phyloP scores from a whole-genome alignment of 1,284 basidiomycete species.

The Peniophora sp. region DNA sequence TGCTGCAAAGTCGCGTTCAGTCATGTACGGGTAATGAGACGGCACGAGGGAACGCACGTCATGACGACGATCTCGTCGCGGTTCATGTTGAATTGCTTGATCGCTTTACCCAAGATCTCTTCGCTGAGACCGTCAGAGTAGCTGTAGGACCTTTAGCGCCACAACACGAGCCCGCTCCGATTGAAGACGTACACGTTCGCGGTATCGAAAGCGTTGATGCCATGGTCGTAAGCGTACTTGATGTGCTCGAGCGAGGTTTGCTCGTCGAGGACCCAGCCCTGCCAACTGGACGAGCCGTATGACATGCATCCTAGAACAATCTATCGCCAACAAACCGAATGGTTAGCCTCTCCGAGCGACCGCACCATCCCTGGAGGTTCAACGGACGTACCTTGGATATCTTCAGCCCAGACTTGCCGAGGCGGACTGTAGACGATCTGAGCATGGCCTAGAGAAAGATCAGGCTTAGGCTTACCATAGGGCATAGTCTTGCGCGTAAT shows the following conservation, averaged over 20 bases:
- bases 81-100: constrained; percentile 3
- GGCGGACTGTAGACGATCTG: neutral
- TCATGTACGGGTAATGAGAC: neutral
- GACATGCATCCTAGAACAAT: constrained; percentile 37
- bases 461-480: neutral
- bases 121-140: constrained; percentile 5
- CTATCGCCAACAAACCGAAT: too few relatives aligned
- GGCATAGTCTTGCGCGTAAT: too few relatives aligned
- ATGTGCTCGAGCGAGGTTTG: constrained; percentile 30
- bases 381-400: neutral
- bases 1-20: neutral
- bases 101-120: constrained; percentile 5
- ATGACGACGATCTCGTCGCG: constrained; percentile 7
- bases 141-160: neutral
- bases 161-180: neutral
- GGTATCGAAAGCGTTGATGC: constrained; percentile 46
- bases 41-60: neutral
- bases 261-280: constrained; percentile 31
- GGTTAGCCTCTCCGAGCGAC: too few relatives aligned
- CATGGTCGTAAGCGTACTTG: constrained; percentile 29
- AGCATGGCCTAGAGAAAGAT: neutral
- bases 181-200: constrained; percentile 26
- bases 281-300: constrained; percentile 29
- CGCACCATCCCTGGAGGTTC: too few relatives aligned
- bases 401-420: neutral